Percentiles rank a stretch among this genome's conserved stretches.
These are phyloP conservation scores for Pichia paraexigua DNA, from an alignment of 805 yeast genomes.

Conservation along the genomic window DNA sequence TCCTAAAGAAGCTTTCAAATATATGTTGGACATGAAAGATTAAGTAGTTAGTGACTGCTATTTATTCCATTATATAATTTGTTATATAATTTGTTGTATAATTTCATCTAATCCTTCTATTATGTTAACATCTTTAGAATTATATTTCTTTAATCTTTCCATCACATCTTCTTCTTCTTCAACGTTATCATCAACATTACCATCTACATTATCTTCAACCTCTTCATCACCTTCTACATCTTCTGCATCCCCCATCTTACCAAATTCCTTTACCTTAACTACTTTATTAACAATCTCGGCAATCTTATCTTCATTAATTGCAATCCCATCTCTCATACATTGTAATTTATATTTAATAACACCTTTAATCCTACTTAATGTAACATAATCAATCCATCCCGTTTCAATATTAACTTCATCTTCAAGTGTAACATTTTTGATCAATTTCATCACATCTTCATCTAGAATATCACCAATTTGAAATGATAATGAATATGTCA, in stretches of 20 bases:
- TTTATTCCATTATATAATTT: too few species aligned
- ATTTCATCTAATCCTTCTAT: constrained; percentile 22
- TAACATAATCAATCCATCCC: constrained; percentile 72
- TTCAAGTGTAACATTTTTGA: constrained; percentile 33
- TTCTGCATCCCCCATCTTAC: constrained; percentile 16
- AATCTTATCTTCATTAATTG: constrained; percentile 35
- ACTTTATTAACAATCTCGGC: constrained; percentile 34
- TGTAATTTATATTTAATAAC: constrained; percentile 67
- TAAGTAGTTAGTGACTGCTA: not conserved
- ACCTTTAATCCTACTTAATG: constrained; percentile 56
- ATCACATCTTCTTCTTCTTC: constrained; percentile 26
- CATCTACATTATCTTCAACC: too few species aligned
- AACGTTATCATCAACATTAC: too few species aligned
- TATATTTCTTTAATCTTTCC: constrained; percentile 30
- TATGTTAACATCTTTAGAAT: constrained; percentile 27
- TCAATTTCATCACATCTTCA: constrained; percentile 42
- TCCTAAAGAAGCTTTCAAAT: constrained; percentile 44
- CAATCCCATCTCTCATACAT: constrained; percentile 45
- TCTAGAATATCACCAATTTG: constrained; percentile 77
- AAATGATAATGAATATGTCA: constrained; percentile 64
- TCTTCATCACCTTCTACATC: too few species aligned
- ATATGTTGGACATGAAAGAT: constrained; percentile 45
- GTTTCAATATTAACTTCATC: constrained; percentile 47
- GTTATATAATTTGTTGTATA: constrained; percentile 16
- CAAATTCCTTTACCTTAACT: constrained; percentile 4